Conservation (phyloP, 495 filamentous ascomycete species). For the Articulospora tetracladia region DNA sequence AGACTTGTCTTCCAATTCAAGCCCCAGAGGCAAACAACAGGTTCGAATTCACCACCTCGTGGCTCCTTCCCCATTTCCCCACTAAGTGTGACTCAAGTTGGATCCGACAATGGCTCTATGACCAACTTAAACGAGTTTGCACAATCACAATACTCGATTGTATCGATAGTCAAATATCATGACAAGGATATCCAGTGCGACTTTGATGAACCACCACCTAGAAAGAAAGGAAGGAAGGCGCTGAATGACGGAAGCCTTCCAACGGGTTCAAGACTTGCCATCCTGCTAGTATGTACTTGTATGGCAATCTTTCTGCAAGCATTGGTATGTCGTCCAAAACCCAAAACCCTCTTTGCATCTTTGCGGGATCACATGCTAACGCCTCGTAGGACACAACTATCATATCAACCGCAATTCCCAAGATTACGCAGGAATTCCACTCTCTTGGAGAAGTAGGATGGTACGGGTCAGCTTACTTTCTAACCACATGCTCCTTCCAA, state of each 20-base stretch:
- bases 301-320: constrained; percentile 2
- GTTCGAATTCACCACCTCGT: background rate
- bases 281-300: constrained; percentile 1
- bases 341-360: constrained; percentile 32
- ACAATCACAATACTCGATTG: background rate
- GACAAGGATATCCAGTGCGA: background rate
- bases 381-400: constrained; percentile 27
- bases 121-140: background rate
- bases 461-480: constrained; percentile 32
- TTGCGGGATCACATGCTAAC: constrained; percentile 43
- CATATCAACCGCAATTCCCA: constrained; percentile 50
- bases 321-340: background rate
- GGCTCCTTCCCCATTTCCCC: background rate
- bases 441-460: constrained; percentile 45
- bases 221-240: background rate
- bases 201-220: background rate
- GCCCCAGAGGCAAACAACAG: background rate
- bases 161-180: background rate
- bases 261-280: background rate
- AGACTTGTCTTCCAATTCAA: background rate
- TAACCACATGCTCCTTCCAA: constrained; percentile 10
- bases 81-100: background rate
- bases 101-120: background rate
- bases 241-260: background rate
- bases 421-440: constrained; percentile 40